Evolutionary conservation across 1,139 yeast genomes (phyloP).

Genomic region (Ogataea hybrid): DNA sequence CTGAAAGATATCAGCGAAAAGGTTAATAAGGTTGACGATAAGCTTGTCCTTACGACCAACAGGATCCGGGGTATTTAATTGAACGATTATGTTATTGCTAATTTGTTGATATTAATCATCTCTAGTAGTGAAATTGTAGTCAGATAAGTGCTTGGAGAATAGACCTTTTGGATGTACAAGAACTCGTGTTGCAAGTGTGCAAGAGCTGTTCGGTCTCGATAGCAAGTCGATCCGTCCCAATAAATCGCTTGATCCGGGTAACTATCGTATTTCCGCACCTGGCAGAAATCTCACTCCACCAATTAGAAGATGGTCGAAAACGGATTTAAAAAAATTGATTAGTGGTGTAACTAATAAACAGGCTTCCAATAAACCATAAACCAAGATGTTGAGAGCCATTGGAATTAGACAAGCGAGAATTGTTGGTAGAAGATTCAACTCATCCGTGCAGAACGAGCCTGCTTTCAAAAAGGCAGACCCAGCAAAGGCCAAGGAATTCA

Average conservation of each 20-base stretch:
- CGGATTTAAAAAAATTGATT: constrained; percentile 7
- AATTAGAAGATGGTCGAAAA: constrained; percentile 7
- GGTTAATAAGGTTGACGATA: constrained; percentile 54
- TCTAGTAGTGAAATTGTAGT: no score
- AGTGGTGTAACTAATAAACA: constrained; percentile 9
- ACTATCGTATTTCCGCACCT: not conserved
- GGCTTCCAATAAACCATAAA: not conserved
- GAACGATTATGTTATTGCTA: not conserved
- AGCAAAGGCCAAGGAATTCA: constrained; percentile 55
- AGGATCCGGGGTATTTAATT: constrained; percentile 30
- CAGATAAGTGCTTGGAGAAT: not conserved
- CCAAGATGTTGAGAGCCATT: constrained; percentile 12
- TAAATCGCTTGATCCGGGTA: not conserved
- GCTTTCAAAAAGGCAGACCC: constrained; percentile 38
- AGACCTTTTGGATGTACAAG: not conserved
- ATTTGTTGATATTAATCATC: not conserved
- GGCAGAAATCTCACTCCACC: constrained; percentile 4
- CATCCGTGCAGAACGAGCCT: constrained; percentile 26
- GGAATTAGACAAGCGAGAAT: constrained; percentile 25
- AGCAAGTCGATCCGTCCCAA: no score
- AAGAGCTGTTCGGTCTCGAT: no score
- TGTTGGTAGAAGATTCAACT: constrained; percentile 31
- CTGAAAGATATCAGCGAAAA: constrained; percentile 53
- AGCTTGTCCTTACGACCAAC: constrained; percentile 36
- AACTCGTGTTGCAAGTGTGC: no score